Evolutionary conservation across 2,329 filamentous ascomycete species (phyloP).

Genomic region (Monilinia vaccinii-corymbosi): DNA sequence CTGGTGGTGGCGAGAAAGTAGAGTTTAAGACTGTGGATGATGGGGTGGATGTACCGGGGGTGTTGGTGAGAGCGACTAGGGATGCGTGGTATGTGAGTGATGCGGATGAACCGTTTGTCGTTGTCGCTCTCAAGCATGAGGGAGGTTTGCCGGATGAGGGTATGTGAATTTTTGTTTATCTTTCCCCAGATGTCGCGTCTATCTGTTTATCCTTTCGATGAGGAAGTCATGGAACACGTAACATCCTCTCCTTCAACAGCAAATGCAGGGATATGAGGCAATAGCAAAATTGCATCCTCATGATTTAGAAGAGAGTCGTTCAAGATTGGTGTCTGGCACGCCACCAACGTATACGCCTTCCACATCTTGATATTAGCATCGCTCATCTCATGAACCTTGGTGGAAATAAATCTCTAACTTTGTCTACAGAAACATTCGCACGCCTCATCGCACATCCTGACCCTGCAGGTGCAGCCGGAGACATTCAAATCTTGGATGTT

Average conservation of each 20-base stretch:
- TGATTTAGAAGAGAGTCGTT: not conserved
- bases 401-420: not conserved
- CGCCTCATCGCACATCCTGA: slow-evolving; percentile 52
- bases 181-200: not conserved
- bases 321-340: not conserved
- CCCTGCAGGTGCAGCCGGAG: slow-evolving; percentile 37
- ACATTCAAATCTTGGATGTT: slow-evolving; percentile 57
- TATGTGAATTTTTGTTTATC: slow-evolving; percentile 38
- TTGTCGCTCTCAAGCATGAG: slow-evolving; percentile 58
- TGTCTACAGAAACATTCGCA: slow-evolving; percentile 56
- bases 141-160: slow-evolving; percentile 52
- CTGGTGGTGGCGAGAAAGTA: slow-evolving; percentile 23
- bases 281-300: not conserved
- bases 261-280: not conserved
- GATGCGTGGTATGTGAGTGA: slow-evolving; percentile 69
- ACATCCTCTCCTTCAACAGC: not conserved
- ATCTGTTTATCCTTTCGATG: not conserved
- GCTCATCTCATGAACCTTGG: not conserved
- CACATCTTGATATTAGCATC: not conserved
- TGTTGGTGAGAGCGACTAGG: slow-evolving; percentile 42
- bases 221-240: not conserved
- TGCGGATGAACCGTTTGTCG: slow-evolving; percentile 76
- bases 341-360: not conserved
- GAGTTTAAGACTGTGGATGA: slow-evolving; percentile 44
- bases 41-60: slow-evolving; percentile 50